Conservation (phyloP, 78 protist species). For the Pelomyxa schiedti region DNA sequence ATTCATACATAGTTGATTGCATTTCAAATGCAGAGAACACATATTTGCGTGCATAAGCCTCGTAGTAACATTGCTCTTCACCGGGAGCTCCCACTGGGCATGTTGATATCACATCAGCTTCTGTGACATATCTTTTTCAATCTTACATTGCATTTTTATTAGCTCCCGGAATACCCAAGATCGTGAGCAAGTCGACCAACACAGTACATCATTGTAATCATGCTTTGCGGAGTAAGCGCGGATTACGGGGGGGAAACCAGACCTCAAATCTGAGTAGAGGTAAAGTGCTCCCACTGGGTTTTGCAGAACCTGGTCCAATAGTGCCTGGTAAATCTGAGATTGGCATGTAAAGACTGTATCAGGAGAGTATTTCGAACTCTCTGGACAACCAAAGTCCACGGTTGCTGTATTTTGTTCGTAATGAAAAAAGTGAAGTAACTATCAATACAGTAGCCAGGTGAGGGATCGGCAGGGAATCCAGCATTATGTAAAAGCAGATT, state of each 20-base stretch:
- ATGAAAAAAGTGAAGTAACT: neutral
- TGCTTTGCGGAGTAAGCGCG: slow-evolving; percentile 8
- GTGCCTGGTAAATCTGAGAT: neutral
- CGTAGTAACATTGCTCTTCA: slow-evolving; percentile 16
- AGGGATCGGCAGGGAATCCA: slow-evolving; percentile 28
- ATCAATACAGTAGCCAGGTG: slow-evolving; percentile 2
- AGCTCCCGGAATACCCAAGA: too few species aligned
- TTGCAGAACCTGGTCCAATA: slow-evolving; percentile 8
- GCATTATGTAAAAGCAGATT: slow-evolving; percentile 28
- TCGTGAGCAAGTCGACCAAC: slow-evolving; percentile 24
- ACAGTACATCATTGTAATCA: slow-evolving; percentile 39
- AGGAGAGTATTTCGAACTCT: neutral
- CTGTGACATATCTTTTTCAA: neutral
- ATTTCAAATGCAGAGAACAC: neutral
- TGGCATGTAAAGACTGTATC: slow-evolving; percentile 6
- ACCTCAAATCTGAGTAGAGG: slow-evolving; percentile 14
- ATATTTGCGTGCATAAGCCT: slow-evolving; percentile 23
- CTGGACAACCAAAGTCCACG: slow-evolving; percentile 20
- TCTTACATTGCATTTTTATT: too few species aligned
- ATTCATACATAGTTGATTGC: too few species aligned
- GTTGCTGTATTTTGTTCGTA: neutral
- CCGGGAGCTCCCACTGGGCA: neutral
- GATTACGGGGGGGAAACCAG: neutral
- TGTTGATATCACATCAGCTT: neutral
- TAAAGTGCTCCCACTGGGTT: slow-evolving; percentile 2